Base-by-base conservation (phyloP, 371 early-diverging fungal genomes). In the Mucor plumbeus region DNA sequence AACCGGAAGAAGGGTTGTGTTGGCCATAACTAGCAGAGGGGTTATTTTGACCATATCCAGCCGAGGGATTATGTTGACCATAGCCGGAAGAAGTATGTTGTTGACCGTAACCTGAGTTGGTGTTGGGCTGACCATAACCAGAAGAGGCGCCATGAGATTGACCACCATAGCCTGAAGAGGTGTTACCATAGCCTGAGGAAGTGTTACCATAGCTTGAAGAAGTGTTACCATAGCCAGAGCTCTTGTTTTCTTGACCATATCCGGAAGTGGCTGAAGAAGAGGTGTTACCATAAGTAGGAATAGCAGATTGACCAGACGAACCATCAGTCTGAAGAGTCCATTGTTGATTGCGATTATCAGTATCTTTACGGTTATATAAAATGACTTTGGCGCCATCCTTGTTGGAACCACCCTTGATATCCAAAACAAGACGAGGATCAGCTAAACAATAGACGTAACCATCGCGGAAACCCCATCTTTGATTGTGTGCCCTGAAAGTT, bases 351-450 rank as follows among this genome's bases (percentile, higher is more conserved):
- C 59, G 70, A 19, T 73, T 74, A 10, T 83, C 76, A 31, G 44
- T 58, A 43, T 67, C 50, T 21, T 71, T 11, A 72, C 33, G 39
- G 74, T 63, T 9, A 78, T 58, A 21, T 67, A 55, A 33, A 72
- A 64, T 7, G 26, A 50, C 50, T 26, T 72, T 75, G 9, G 72
- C 69, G 15, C 66, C 71, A 9, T 66, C 67, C 47, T 59, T 33
- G 38, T 40, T 13, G 35, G 33, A 34, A 13, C 41, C 63, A 71
- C 68, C 82, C 68, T 74, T 71, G 61, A 76, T 57, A 53, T 76
- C 75, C 48, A 80, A 65, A 15, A 84, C 80, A 33, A 84, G 68
- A 56, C 77, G 71, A 26, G 80, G 84, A 41, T 81, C 81, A 40
- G 78, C 77, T 19, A 75, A 65, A 13, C 64, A 68, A 64, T 81